Base-by-base conservation (phyloP, 208 protist genomes). In the Angomonas deanei region DNA sequence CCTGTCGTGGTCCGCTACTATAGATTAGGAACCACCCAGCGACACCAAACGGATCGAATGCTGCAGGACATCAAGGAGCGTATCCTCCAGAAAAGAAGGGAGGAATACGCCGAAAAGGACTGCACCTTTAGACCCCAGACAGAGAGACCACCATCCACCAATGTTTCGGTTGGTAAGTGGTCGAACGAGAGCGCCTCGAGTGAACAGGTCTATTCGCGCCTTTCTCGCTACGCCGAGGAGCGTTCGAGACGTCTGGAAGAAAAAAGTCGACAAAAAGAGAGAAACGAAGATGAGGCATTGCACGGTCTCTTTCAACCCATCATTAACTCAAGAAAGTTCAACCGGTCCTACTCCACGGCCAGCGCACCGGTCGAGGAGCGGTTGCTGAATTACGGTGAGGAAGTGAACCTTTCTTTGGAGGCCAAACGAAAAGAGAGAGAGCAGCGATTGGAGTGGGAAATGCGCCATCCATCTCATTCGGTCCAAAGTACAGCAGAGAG, bases 371-470 rank as follows among this genome's bases (percentile, higher is more conserved):
- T 94, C 17, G 84, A 90, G 55, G 82, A 88, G 36, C 76, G 88
- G 11, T 70, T 94, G 3, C 72, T 91, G 0, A 74, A 88, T 64
- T 94, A 91, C 61, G 88, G 88, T n/a, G 66, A 78, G 26, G 59
- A 64, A 0, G 66, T 91, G 4, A 72, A 68, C 24, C 30, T 72
- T 2, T 74, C 73, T 39, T 67, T 69, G 4, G 64, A 70, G 30
- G 61, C 58, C 0, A 64, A 61, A 28, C 78, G 76, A 31, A 63
- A 74, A 38, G 36, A 82, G 52, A 67, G n/a, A n/a, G n/a, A 74
- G 27, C 53, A 71, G 27, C 23, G 64, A 1, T 64, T 68, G 48
- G 58, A 79, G 57, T 5, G 36, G 32, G 66, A 70, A 30, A 59
- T 30, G 38, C 27, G 30, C 28, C 27, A 58, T 38, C 28, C 39